Percentiles rank a stretch among this genome's conserved stretches.
phyloP scores from a whole-genome alignment of 2,329 filamentous ascomycete species.

The Hypoxylon rubiginosum region DNA sequence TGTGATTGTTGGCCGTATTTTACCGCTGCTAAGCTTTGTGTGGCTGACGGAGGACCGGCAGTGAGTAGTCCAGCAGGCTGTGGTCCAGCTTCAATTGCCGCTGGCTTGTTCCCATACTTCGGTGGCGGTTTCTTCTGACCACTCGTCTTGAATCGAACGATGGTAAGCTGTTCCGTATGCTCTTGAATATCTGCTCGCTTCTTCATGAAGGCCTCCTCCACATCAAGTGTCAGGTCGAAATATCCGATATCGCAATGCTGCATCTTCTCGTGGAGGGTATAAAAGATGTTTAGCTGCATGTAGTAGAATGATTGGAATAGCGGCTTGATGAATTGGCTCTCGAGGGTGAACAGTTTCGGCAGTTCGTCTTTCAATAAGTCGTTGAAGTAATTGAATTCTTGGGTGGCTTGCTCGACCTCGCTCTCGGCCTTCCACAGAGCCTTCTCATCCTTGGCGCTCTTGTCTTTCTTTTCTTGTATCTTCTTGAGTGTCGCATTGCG shows the following conservation, averaged over 20 bases:
- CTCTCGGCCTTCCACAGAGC: slow-evolving; percentile 95
- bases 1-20: slow-evolving; percentile 53
- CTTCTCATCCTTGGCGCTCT: slow-evolving; percentile 96
- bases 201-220: slow-evolving; percentile 89
- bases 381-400: slow-evolving; percentile 99
- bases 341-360: slow-evolving; percentile 88
- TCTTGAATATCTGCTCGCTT: slow-evolving; percentile 93
- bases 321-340: slow-evolving; percentile 94
- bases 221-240: slow-evolving; percentile 90
- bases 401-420: slow-evolving; percentile 89
- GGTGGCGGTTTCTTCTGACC: slow-evolving; percentile 74
- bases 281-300: slow-evolving; percentile 99
- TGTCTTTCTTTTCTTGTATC: slow-evolving; percentile 97
- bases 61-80: slow-evolving; percentile 62
- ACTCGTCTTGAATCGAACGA: slow-evolving; percentile 92
- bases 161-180: slow-evolving; percentile 83
- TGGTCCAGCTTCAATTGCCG: slow-evolving; percentile 50
- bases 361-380: slow-evolving; percentile 96
- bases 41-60: slow-evolving; percentile 57
- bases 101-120: slow-evolving; percentile 69
- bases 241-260: slow-evolving; percentile 97
- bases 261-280: slow-evolving; percentile 98
- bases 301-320: slow-evolving; percentile 99
- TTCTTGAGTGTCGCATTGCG: slow-evolving; percentile 89
- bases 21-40: slow-evolving; percentile 51